Base-by-base conservation (phyloP, 2,329 filamentous ascomycete genomes). In the Calonectria fujianensis region DNA sequence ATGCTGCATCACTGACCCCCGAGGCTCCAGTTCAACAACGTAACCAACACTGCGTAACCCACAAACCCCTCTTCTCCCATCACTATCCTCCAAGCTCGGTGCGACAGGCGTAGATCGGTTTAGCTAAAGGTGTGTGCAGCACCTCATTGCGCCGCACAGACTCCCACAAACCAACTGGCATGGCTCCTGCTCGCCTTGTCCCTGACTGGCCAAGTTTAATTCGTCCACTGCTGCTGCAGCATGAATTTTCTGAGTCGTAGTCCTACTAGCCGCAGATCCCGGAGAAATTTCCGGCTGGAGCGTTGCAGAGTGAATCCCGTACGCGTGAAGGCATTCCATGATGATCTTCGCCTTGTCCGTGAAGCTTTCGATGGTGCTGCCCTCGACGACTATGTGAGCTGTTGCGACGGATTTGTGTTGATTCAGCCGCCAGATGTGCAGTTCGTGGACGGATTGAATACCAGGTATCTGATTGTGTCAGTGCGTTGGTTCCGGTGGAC, bases 381-480 rank as follows among this genome's bases (percentile, higher is more conserved):
- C 89, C 2, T 89, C 88, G 20, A 95, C 89, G 0, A 93, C 88
- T 1, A 96, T 85, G 80, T 95, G 94, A 1, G 92, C 93, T 0
- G 92, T 92, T 10, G 94, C 94, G 61, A 95, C 88, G 5, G 90
- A 87, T 80, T 94, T 95, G 67, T 88, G 88, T 84, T 96, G 93
- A 80, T 94, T 91, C 4, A 96, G 87, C 3, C 91, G 89, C 94
- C 94, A 96, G 75, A 95, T 90, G 78, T 95, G 93, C 20, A 96
- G 86, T 78, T 95, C 93, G 76, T 95, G 93, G 18, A 95, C 89
- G 0, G 92, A 92, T 27, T 90, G 82, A 24, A 95, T 88, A 0
- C 93, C 93, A 0, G 91, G 89, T 45, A 95, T 92, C 90, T 93
- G 45, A 54, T 18, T 74, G 29, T 52, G 65, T 83, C 31, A 83